Conservation (phyloP, 257 asterid genomes). For the Vinca minor region DNA sequence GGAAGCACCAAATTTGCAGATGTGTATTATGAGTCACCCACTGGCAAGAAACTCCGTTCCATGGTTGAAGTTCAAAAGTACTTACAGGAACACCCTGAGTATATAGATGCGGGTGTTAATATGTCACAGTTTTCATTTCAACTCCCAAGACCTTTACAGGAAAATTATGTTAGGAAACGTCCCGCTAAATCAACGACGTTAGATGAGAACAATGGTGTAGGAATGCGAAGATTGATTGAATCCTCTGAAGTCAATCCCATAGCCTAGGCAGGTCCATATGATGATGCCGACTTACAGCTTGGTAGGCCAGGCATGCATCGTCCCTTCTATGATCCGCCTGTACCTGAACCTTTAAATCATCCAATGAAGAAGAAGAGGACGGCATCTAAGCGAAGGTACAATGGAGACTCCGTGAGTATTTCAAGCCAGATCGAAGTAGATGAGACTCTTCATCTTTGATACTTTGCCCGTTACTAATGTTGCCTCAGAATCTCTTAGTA, state of each 20-base stretch:
- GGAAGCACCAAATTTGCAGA: conserved; percentile 86
- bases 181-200: conserved; percentile 32
- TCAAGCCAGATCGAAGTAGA: conserved; percentile 23
- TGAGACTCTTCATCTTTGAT: conserved; percentile 21
- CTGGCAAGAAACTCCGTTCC: conserved; percentile 64
- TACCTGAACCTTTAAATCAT: conserved; percentile 18
- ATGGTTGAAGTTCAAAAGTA: conserved; percentile 53
- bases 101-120: conserved; percentile 33
- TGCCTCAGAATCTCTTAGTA: neutral
- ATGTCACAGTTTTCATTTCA: conserved; percentile 65
- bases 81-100: conserved; percentile 55
- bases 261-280: conserved; percentile 41
- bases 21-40: conserved; percentile 74
- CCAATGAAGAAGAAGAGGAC: conserved; percentile 36
- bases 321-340: conserved; percentile 16
- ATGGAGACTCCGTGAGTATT: conserved; percentile 18
- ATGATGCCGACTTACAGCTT: conserved; percentile 37
- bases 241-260: conserved; percentile 40
- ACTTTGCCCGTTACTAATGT: conserved; percentile 3
- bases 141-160: conserved; percentile 67
- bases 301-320: conserved; percentile 27
- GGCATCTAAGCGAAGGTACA: conserved; percentile 22
- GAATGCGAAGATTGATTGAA: conserved; percentile 17
- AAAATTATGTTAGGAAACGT: conserved; percentile 55
- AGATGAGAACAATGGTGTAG: conserved; percentile 23